Base-by-base conservation (phyloP, 2,329 filamentous ascomycete genomes). In the Ciborinia camelliae region DNA sequence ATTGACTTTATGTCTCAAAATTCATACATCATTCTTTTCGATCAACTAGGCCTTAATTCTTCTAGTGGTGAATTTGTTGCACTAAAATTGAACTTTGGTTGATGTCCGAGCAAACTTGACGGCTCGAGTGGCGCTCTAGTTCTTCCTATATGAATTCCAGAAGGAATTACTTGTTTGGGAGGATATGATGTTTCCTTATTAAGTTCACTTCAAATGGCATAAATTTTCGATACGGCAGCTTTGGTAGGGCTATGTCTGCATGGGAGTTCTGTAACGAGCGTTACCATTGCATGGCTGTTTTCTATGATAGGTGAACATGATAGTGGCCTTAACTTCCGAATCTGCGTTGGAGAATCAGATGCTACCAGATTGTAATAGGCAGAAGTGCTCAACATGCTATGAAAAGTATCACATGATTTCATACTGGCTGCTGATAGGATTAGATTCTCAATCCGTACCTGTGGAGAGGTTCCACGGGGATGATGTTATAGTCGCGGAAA, bases 41-140 rank as follows among this genome's bases (percentile, higher is more conserved):
- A 4, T n/a, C 9, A 14, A 20, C 18, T 8, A 4, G 20, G 26
- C 2, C 28, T 7, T 10, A 26, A 20, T 32, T n/a, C 4, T n/a
- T 15, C 32, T 43, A 23, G 3, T 18, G 26, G 18, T 43, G 23
- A 23, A 23, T 23, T 57, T 57, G 26, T 35, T 26, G 32, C 51
- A 54, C 53, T 57, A 30, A 30, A 43, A 43, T 45, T 57, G 10
- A 39, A 45, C 30, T 41, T 1, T 45, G 39, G n/a, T 43, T 28
- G 28, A 32, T 20, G 39, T 43, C 53, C 53, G 18, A 57, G 53
- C 53, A 57, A 57, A 18, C 20, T 43, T 57, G 53, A 39, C 20
- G 45, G 53, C 28, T 32, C 37, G 39, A 45, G 53, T n/a, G 32
- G 32, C 32, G 37, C 23, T 14, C 15, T 18, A 53, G n/a, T 53